A percentile compares a stretch with the other conserved stretches of the same genome.
phyloP scores from a whole-genome alignment of 768 basidiomycete genomes.

The Neoboletus magnificus region DNA sequence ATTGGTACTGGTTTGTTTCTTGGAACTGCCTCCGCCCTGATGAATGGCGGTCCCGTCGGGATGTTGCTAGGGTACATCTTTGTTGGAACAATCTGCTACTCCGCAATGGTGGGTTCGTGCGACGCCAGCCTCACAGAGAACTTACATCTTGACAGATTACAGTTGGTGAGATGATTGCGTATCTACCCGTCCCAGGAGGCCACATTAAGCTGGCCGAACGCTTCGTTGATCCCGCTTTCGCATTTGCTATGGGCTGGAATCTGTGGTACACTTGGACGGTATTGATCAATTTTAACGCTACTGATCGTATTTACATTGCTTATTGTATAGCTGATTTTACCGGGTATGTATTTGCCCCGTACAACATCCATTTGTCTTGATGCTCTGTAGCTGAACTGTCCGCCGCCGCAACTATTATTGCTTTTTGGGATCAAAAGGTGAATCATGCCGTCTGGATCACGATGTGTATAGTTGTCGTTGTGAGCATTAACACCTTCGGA shows the following conservation, averaged over 20 bases:
- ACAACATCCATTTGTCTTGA: background rate
- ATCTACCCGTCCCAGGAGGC: constrained; percentile 42
- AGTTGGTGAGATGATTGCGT: constrained; percentile 42
- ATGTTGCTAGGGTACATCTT: constrained; percentile 39
- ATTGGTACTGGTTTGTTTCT: constrained; percentile 37
- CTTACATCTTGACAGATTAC: constrained; percentile 14
- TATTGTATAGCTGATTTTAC: constrained; percentile 12
- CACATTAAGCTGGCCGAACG: constrained; percentile 44
- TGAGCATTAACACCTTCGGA: constrained; percentile 40
- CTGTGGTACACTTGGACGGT: constrained; percentile 38
- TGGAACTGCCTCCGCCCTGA: constrained; percentile 28
- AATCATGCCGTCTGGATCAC: constrained; percentile 49
- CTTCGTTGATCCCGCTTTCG: constrained; percentile 41
- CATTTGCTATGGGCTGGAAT: constrained; percentile 40
- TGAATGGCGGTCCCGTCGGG: constrained; percentile 41
- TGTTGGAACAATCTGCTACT: constrained; percentile 32
- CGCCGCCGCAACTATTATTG: constrained; percentile 48
- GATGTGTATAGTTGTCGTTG: constrained; percentile 45
- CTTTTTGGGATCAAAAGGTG: constrained; percentile 38
- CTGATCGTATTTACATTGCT: constrained; percentile 8
- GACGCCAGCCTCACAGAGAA: background rate
- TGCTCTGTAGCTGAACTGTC: constrained; percentile 36
- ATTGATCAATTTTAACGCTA: background rate
- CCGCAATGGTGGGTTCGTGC: constrained; percentile 28
- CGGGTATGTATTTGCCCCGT: constrained; percentile 6